phyloP scores from a whole-genome alignment of 208 protist genomes.

The Acanthamoeba rhysodes region DNA sequence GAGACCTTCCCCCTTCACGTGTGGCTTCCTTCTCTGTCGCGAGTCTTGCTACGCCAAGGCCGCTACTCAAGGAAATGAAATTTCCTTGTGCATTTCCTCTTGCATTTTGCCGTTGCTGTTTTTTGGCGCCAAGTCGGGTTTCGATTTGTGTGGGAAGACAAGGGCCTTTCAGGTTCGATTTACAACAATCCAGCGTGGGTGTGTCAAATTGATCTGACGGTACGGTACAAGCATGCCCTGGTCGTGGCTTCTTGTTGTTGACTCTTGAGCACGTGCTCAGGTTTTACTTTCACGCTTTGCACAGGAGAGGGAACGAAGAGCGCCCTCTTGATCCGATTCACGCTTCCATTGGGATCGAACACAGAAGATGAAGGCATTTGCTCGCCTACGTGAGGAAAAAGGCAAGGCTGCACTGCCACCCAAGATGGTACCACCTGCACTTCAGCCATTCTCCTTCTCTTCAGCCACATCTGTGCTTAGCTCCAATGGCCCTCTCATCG shows the following conservation, averaged over 20 bases:
- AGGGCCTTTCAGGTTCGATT: too few relatives aligned
- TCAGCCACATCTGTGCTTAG: neutral
- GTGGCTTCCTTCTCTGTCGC: neutral
- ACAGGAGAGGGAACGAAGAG: constrained; percentile 21
- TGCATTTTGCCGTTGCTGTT: too few relatives aligned
- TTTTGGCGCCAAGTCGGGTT: too few relatives aligned
- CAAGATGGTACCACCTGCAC: neutral
- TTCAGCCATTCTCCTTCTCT: neutral
- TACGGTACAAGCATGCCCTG: too few relatives aligned
- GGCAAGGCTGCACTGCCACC: neutral
- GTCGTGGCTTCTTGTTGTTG: too few relatives aligned
- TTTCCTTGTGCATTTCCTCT: neutral
- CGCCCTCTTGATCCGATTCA: neutral
- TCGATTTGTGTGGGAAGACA: too few relatives aligned
- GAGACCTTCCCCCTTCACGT: neutral
- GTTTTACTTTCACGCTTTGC: neutral
- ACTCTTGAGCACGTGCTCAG: too few relatives aligned
- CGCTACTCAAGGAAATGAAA: neutral
- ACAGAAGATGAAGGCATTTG: neutral
- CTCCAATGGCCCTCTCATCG: neutral
- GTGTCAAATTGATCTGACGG: too few relatives aligned
- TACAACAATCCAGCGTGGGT: too few relatives aligned
- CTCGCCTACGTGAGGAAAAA: neutral
- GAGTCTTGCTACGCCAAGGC: too few relatives aligned
- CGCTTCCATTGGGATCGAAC: neutral